phyloP scores from a whole-genome alignment of 352 stramenopile genomes.

The Phytophthora boehmeriae region DNA sequence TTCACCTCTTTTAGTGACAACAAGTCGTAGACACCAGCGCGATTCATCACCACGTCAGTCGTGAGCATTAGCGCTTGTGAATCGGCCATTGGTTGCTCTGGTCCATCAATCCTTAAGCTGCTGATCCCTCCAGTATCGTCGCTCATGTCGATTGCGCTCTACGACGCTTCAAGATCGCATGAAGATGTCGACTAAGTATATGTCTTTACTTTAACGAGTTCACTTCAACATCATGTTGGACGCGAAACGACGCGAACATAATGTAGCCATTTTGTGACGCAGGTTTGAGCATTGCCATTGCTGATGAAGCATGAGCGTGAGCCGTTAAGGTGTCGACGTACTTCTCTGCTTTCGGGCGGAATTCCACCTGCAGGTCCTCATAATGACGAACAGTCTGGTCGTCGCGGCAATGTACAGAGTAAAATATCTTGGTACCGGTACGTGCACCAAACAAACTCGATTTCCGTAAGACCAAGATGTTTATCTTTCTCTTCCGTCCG shows the following conservation, averaged over 20 bases:
- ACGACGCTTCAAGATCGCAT: conserved; percentile 47
- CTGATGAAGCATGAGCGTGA: too few species aligned
- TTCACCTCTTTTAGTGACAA: conserved; percentile 68
- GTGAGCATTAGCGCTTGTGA: conserved; percentile 30
- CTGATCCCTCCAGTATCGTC: background rate
- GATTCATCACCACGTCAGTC: conserved; percentile 60
- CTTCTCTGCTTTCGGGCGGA: background rate
- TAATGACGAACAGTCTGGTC: background rate
- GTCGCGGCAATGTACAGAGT: conserved; percentile 15
- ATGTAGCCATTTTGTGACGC: conserved; percentile 31
- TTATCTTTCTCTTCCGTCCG: background rate
- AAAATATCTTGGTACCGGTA: conserved; percentile 79
- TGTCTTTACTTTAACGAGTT: too few species aligned
- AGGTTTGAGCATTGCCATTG: too few species aligned
- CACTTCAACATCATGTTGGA: conserved; percentile 2
- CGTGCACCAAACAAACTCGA: conserved; percentile 5
- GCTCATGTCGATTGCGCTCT: background rate
- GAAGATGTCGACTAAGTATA: background rate
- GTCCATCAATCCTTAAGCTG: conserved; percentile 9
- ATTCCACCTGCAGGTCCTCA: background rate
- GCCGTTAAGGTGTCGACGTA: conserved; percentile 10
- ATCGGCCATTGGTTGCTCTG: background rate
- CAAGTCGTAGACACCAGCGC: conserved; percentile 66
- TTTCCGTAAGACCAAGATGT: background rate
- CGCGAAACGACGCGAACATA: conserved; percentile 23